Percentiles rank a stretch among this genome's conserved stretches.
Evolutionary conservation across 192 early-diverging fungal genomes (phyloP).

Genomic region (Coemansia sp.): DNA sequence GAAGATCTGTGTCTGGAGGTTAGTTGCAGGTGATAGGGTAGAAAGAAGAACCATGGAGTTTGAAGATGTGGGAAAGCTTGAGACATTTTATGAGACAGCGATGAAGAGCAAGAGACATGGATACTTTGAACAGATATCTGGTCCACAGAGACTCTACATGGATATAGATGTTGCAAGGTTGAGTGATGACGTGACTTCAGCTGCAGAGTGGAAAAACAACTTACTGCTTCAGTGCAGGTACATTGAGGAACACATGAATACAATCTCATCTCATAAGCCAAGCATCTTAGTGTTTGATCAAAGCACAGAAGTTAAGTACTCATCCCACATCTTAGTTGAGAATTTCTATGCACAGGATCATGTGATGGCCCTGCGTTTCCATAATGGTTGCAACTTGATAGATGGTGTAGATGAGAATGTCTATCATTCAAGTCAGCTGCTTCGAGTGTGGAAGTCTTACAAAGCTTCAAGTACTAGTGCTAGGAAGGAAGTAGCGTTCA

Average conservation of each 20-base stretch:
- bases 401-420: neutral
- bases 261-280: neutral
- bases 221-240: neutral
- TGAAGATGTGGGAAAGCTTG: neutral
- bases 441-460: neutral
- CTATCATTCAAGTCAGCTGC: neutral
- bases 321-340: neutral
- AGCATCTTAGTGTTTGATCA: neutral
- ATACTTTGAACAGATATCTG: neutral
- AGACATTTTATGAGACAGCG: neutral
- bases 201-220: neutral
- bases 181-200: too few relatives aligned
- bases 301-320: neutral
- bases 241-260: neutral
- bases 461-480: neutral
- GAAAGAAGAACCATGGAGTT: neutral
- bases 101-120: neutral
- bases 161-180: neutral
- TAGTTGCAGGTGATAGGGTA: neutral
- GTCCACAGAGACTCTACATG: neutral
- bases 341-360: neutral
- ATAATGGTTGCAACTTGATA: neutral
- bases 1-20: neutral
- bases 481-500: neutral
- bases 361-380: neutral